Evolutionary conservation across 345 rosid genomes (phyloP), one percentile per base, ranked within the genome.

Genomic region (Raphanus raphanistrum): DNA sequence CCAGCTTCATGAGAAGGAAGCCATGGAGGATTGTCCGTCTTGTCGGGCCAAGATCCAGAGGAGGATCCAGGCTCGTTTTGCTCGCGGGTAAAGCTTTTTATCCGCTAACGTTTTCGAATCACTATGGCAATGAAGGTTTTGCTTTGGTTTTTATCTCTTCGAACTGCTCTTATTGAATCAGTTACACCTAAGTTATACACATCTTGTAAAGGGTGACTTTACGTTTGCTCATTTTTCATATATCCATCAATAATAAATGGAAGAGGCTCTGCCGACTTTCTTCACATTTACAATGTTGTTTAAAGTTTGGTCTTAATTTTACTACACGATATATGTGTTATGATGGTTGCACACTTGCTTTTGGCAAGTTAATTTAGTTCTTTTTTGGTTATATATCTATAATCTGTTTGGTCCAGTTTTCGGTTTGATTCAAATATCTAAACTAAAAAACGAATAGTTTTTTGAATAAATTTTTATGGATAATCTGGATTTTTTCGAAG

Each of bases 11-110:
- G 75, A 78, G 79, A 76, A 82, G 66, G 75, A 82, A 67, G 88
- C 86, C 2, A 84, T 85, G 87, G 79, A 78, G 72, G 87, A 87
- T 21, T 90, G 92, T 75, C 92, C 90, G 1, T 79, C 88, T 72
- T 87, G 95, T 32, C 79, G 92, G 83, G 13, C 82, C 69, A 0
- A 86, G 26, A 64, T 88, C 66, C 73, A 80, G 32, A 41, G 61
- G 54, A 85, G 90, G 45, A 75, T 88, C 63, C 72, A 52, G 43
- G 87, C 80, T 16, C 82, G 78, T 28, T 82, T 82, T 68, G 74
- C 76, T 76, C 57, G 59, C 0, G 75, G 71, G 61, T 79, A 32
- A 63, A 67, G 33, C 13, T 60, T 78, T 55, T 27, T 54, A 2
- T 25, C 69, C 0, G 31, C 26, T 48, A 8, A 15, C 27, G 54